Percentiles rank a stretch among this genome's conserved stretches.
These are phyloP conservation scores for Acorus gramineus DNA, from an alignment of 106 monocot species.

Conservation along the genomic window DNA sequence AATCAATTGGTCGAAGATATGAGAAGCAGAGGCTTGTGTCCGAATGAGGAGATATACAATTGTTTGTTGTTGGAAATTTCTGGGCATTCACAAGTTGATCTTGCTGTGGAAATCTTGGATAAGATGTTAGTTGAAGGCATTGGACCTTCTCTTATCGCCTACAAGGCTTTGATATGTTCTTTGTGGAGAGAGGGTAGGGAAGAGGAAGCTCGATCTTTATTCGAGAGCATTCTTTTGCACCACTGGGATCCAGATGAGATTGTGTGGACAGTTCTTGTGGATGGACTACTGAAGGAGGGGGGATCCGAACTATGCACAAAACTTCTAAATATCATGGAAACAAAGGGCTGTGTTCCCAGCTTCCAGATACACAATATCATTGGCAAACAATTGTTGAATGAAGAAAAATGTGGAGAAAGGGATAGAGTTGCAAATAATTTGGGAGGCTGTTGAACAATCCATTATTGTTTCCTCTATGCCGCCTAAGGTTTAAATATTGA, in stretches of 20 bases:
- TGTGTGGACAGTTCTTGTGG: constrained; percentile 82
- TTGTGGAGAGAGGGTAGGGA: constrained; percentile 46
- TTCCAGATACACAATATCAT: constrained; percentile 36
- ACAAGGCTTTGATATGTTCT: constrained; percentile 52
- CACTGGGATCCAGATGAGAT: constrained; percentile 85
- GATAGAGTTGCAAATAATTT: no score
- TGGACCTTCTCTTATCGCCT: constrained; percentile 32
- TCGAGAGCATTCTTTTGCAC: constrained; percentile 45
- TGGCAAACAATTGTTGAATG: constrained; percentile 24
- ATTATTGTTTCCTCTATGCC: no score
- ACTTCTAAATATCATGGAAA: constrained; percentile 73
- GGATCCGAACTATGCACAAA: constrained; percentile 38
- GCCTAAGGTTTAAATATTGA: no score
- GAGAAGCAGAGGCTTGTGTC: constrained; percentile 36
- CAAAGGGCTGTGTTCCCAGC: constrained; percentile 28
- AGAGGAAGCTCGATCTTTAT: constrained; percentile 43
- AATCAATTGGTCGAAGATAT: constrained; percentile 39
- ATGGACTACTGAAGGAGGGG: constrained; percentile 62
- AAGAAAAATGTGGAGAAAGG: neutral
- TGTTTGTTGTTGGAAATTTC: constrained; percentile 33
- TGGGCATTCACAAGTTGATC: constrained; percentile 38
- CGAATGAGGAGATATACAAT: constrained; percentile 47
- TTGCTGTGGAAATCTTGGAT: constrained; percentile 47
- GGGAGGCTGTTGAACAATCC: no score
- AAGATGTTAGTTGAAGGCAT: constrained; percentile 33